A percentile compares a stretch with the other conserved stretches of the same genome.
Evolutionary conservation across 495 filamentous ascomycete species (phyloP).

Genomic region (Geopyxis carbonaria): DNA sequence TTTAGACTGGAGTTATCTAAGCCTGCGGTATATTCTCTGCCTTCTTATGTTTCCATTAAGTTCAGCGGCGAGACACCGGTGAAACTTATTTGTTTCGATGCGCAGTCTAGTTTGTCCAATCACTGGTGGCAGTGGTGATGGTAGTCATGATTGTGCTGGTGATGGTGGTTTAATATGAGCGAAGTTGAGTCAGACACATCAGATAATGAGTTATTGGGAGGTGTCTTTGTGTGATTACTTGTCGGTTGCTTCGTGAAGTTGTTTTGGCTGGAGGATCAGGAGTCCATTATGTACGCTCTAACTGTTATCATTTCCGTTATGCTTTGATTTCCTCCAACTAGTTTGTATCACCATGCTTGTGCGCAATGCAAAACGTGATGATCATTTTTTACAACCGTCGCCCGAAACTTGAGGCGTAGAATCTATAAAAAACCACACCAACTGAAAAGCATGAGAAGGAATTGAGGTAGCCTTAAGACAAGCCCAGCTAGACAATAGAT

Average conservation of each 20-base stretch:
- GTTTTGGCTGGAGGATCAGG: constrained; percentile 8
- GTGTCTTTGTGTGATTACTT: constrained; percentile 2
- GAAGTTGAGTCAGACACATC: not conserved
- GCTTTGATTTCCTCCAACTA: constrained; percentile 17
- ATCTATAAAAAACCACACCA: not conserved
- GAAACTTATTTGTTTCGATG: too few relatives aligned
- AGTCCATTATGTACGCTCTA: constrained; percentile 19
- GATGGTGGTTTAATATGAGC: constrained; percentile 1
- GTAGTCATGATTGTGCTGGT: not conserved
- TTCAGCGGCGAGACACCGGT: too few relatives aligned
- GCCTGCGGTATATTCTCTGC: constrained; percentile 3
- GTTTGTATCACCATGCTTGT: constrained; percentile 3
- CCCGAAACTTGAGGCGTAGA: not conserved
- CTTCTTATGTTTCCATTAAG: not conserved
- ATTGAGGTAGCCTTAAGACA: not conserved
- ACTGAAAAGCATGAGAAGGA: not conserved
- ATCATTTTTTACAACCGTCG: not conserved
- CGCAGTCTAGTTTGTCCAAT: too few relatives aligned
- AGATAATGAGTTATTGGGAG: not conserved
- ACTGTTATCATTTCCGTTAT: constrained; percentile 17
- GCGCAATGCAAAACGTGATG: not conserved
- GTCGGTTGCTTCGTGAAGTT: constrained; percentile 5
- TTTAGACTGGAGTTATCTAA: constrained; percentile 1
- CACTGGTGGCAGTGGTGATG: too few relatives aligned
- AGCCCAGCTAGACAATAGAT: not conserved